Evolutionary conservation across 371 early-diverging fungal species (phyloP), one percentile per base, ranked within the genome.

Genomic region (Mortierella sp.): DNA sequence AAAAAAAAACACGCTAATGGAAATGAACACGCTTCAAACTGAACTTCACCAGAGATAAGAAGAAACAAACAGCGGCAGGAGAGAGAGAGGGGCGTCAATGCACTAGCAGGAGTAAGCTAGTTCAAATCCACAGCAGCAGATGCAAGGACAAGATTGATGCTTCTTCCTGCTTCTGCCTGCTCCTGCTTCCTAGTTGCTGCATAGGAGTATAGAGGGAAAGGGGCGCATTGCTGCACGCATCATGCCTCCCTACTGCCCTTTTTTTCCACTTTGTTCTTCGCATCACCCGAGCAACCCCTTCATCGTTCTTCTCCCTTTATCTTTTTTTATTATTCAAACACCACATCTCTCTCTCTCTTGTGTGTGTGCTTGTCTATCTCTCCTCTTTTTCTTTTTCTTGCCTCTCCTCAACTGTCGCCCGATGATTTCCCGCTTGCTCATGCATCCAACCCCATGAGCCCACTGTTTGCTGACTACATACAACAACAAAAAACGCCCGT

Each of bases 381-480:
- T 34, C 46, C 46, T 59, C 28, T 71, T 19, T 55, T n/a, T 37
- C 19, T 43, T 28, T 44, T 34, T 51, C 51, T 51, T 31, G 40
- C n/a, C 50, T 40, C 59, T 50, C 48, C 44, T 48, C 48, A 40
- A n/a, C 55, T 43, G 57, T 14, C 73, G 57, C 55, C 55, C 55
- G 43, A 54, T 53, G 40, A 21, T 31, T 43, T 67, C 46, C n/a
- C 24, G 21, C 53, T 34, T 50, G 34, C 67, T 37, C 51, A 13
- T 21, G 44, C 64, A 34, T 31, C 26, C 48, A 10, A 37, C 28
- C 31, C 34, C 61, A 28, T 40, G 67, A 67, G 67, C 67, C 67
- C 75, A 69, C 48, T 75, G 26, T 64, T 74, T 75, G 51, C 46
- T 54, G 34, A 57, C 73, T 55, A 43, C n/a, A 53, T 34, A 21